phyloP scores from a whole-genome alignment of 768 basidiomycete genomes.

The Naganishia randhawae region DNA sequence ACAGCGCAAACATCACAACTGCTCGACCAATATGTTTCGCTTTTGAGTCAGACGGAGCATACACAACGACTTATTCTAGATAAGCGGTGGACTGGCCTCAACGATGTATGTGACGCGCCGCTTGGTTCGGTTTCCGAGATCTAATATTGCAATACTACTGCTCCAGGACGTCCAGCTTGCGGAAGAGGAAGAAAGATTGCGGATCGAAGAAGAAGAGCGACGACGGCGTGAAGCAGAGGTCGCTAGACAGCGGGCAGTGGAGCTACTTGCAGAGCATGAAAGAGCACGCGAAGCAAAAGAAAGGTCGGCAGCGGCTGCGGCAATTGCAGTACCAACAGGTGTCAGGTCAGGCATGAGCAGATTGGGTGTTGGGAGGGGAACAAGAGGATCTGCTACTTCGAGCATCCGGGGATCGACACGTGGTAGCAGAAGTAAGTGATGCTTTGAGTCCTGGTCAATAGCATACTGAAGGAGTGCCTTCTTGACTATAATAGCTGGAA shows the following conservation, averaged over 20 bases:
- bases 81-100: conserved; percentile 47
- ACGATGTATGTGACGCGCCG: conserved; percentile 38
- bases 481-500: background rate
- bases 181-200: conserved; percentile 7
- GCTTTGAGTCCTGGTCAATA: background rate
- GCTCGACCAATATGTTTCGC: conserved; percentile 49
- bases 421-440: conserved; percentile 7
- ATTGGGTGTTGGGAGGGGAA: background rate
- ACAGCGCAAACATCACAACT: conserved; percentile 46
- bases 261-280: conserved; percentile 5
- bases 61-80: conserved; percentile 50
- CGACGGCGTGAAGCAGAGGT: background rate
- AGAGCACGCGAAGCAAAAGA: conserved; percentile 11
- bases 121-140: background rate
- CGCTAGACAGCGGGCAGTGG: background rate
- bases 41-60: conserved; percentile 52
- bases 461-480: background rate
- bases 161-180: background rate
- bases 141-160: background rate
- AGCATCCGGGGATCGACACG: background rate
- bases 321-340: background rate
- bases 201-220: conserved; percentile 5
- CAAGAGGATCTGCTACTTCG: background rate
- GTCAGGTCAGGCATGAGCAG: background rate
- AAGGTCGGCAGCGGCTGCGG: background rate